These are phyloP conservation scores for Desmodesmus armatus DNA, from an alignment of 139 green algal genomes.

Conservation along the genomic window DNA sequence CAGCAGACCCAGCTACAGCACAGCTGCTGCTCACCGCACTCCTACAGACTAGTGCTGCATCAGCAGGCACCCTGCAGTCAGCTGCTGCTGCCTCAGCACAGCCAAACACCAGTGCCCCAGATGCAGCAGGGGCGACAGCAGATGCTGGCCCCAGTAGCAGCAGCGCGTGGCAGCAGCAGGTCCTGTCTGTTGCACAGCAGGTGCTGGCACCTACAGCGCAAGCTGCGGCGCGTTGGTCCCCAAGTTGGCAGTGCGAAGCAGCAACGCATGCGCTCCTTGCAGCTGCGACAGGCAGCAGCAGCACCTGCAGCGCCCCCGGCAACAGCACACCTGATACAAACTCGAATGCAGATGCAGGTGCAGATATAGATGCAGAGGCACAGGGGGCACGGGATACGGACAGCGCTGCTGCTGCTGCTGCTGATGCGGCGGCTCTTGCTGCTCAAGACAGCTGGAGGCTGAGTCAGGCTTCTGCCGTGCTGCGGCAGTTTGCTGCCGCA, in stretches of 20 bases:
- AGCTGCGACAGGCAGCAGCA: not conserved
- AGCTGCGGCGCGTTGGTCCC: not conserved
- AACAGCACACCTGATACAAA: no score
- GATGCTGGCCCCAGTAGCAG: not conserved
- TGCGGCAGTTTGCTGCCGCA: not conserved
- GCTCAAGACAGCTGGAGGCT: slow-evolving; percentile 11
- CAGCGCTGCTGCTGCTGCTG: no score
- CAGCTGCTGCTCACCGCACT: slow-evolving; percentile 14
- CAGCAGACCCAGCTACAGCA: not conserved
- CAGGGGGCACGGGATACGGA: no score
- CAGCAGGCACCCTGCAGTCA: no score
- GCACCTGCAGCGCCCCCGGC: not conserved
- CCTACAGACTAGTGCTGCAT: not conserved
- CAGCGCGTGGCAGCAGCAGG: not conserved
- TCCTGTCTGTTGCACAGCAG: not conserved
- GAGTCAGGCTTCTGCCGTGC: slow-evolving; percentile 5
- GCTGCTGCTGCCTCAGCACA: no score
- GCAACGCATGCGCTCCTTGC: not conserved
- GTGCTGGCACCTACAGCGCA: not conserved
- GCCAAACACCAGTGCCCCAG: no score
- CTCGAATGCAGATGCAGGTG: no score
- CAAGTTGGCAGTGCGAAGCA: slow-evolving; percentile 25
- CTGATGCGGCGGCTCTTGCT: not conserved
- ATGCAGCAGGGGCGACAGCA: slow-evolving; percentile 23
- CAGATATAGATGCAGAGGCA: no score